phyloP scores from a whole-genome alignment of 108 stramenopile species.

The Fistulifera solaris region DNA sequence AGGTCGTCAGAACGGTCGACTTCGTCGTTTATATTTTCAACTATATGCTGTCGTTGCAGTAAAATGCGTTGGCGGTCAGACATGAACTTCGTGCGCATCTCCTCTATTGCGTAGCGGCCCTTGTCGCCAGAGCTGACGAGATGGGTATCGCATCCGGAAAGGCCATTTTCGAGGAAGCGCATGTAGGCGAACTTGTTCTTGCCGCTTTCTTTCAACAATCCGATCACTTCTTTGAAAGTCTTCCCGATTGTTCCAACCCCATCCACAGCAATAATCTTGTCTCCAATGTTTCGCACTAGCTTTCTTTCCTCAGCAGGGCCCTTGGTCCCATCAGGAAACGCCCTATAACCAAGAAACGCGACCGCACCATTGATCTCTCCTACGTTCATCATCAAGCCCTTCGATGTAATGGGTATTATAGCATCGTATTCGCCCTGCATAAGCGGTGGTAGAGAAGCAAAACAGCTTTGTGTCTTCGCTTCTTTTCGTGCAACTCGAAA shows the following conservation, averaged over 20 bases:
- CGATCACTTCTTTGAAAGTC: conserved; percentile 72
- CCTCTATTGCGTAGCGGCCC: conserved; percentile 49
- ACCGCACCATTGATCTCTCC: conserved; percentile 71
- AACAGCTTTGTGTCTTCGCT: conserved; percentile 1
- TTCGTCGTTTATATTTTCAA: conserved; percentile 23
- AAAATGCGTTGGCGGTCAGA: conserved; percentile 60
- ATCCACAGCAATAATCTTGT: conserved; percentile 80
- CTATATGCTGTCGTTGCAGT: conserved; percentile 36
- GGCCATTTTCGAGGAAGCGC: conserved; percentile 51
- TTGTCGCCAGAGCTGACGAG: conserved; percentile 54
- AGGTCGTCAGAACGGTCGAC: conserved; percentile 30
- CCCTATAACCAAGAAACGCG: conserved; percentile 68
- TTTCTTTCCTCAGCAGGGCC: conserved; percentile 60
- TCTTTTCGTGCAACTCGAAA: conserved; percentile 16
- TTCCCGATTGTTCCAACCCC: conserved; percentile 67
- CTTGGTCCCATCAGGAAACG: conserved; percentile 46
- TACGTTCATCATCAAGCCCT: conserved; percentile 81
- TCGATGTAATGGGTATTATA: conserved; percentile 67
- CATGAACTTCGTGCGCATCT: conserved; percentile 47
- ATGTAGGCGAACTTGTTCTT: conserved; percentile 60
- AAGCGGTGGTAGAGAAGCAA: conserved; percentile 38
- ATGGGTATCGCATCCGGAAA: conserved; percentile 32
- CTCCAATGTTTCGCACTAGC: conserved; percentile 55
- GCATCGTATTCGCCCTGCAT: conserved; percentile 78
- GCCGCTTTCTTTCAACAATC: conserved; percentile 48